Evolutionary conservation across 768 basidiomycete genomes (phyloP), one percentile per base, ranked within the genome.

Genomic region (Rhodotorula sphaerocarpa): DNA sequence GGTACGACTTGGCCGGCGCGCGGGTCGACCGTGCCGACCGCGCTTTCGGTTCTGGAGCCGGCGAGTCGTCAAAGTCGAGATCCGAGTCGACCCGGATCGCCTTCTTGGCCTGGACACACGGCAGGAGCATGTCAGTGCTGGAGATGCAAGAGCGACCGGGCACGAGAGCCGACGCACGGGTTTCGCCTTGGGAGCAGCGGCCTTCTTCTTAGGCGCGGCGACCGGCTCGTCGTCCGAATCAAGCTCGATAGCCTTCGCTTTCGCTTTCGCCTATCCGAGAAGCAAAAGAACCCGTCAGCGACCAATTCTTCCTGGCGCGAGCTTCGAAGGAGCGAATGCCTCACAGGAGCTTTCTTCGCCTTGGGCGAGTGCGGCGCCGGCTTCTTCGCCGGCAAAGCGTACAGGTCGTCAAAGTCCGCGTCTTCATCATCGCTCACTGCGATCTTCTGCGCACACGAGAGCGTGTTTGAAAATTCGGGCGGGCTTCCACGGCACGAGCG

Each of bases 1-100:
- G 33, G 57, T 59, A 59, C 25, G 47, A 50, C 55, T 65, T 65
- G 53, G 54, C 63, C 3, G 63, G 52, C 5, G 59, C 59, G 36
- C 52, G 53, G 0, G 63, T 55, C 11, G 53, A 14, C 16, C 63
- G 63, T 3, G 63, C 47, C 0, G 58, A 48, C 20, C 63, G 63
- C 11, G 62, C 50, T 20, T 39, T 41, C 31, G 62, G 55, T 1
- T 50, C 50, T 1, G 55, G 36, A 7, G 57, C 61, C 11, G 23
- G n/a, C 1, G 51, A 34, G 33, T 57, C 56, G 31, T 28, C 25
- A 50, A 51, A 21, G 12, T 45, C 43, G 43, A 36, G 50, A 25
- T 57, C 62, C 3, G 51, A 41, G 18, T 45, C 61, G 50, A 34
- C n/a, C 9, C 21, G 47, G 6, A 43, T 11, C 0, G 55, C 48